Base-by-base conservation (phyloP, 2,329 filamentous ascomycete genomes). In the Pestalotiopsis sp. region DNA sequence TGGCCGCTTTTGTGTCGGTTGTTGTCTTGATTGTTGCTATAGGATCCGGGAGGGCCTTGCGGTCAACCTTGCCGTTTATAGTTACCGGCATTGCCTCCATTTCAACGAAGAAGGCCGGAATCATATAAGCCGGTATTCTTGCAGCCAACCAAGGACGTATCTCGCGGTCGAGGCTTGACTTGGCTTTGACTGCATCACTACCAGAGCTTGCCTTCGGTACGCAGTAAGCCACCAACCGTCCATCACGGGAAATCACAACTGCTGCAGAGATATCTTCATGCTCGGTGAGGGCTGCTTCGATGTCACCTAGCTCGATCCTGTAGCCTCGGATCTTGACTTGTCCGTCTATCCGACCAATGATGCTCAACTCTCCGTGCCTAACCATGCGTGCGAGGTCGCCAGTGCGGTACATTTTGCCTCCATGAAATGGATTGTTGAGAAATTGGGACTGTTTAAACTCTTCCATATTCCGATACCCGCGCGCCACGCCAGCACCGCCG, bases 401-500 rank as follows among this genome's bases (percentile, higher is more conserved):
- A 12, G 75, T 76, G 17, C 74, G 74, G 66, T 74, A 77, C 70
- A 77, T 72, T 25, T 27, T 31, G 39, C 74, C 74, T 5, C 52
- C 59, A 39, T 73, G 72, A 60, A 73, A 76, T 12, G 74, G 72
- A 64, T 74, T 72, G 4, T 68, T 59, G 41, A 75, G 67, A 68
- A 76, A 76, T 14, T 65, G 61, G 52, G 67, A 68, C 23, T 58
- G 55, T 14, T 63, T 75, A 3, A 76, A 69, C 20, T 72, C 71
- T 9, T 12, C 31, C 38, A 71, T 70, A 49, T 76, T 71, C 59
- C 71, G 71, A 67, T 84, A 84, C 3, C 80, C 80, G 27, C 68
- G 57, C 13, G 74, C 76, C 31, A 79, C 70, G 4, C 78, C 74
- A 3, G 71, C 72, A 1, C 77, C 78, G 39, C 76, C 78, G 41